A percentile compares a stretch with the other conserved stretches of the same genome.
Conservation (phyloP, 2,329 filamentous ascomycete genomes). For the Zasmidium cellare region DNA sequence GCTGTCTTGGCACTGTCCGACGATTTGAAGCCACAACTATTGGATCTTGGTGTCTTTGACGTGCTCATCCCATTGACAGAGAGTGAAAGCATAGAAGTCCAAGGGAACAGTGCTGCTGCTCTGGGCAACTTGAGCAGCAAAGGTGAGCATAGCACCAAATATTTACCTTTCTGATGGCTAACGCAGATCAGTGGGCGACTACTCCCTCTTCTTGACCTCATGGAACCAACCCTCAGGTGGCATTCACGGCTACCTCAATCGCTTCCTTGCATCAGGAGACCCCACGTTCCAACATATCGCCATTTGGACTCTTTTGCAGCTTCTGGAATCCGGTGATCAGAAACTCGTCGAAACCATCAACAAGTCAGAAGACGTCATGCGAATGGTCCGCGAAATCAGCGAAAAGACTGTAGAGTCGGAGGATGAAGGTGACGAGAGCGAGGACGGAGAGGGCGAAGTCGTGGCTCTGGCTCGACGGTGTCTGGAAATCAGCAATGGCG, state of each 20-base stretch:
- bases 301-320: constrained; percentile 94
- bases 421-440: constrained; percentile 81
- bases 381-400: constrained; percentile 88
- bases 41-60: constrained; percentile 92
- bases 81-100: constrained; percentile 94
- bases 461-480: constrained; percentile 88
- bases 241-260: constrained; percentile 90
- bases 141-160: constrained; percentile 57
- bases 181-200: constrained; percentile 74
- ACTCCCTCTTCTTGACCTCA: constrained; percentile 91
- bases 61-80: constrained; percentile 93
- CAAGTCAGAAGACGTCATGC: constrained; percentile 85
- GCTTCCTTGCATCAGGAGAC: constrained; percentile 91
- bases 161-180: constrained; percentile 23
- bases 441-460: constrained; percentile 89
- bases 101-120: constrained; percentile 95
- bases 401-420: constrained; percentile 84
- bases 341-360: constrained; percentile 84
- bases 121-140: constrained; percentile 96
- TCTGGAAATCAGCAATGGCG: constrained; percentile 58
- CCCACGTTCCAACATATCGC: constrained; percentile 99
- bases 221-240: constrained; percentile 92
- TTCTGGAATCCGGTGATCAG: constrained; percentile 92
- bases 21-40: constrained; percentile 86
- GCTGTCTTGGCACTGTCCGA: constrained; percentile 94